Conservation (phyloP, 2,329 filamentous ascomycete genomes). For the Fusarium tricinctum region DNA sequence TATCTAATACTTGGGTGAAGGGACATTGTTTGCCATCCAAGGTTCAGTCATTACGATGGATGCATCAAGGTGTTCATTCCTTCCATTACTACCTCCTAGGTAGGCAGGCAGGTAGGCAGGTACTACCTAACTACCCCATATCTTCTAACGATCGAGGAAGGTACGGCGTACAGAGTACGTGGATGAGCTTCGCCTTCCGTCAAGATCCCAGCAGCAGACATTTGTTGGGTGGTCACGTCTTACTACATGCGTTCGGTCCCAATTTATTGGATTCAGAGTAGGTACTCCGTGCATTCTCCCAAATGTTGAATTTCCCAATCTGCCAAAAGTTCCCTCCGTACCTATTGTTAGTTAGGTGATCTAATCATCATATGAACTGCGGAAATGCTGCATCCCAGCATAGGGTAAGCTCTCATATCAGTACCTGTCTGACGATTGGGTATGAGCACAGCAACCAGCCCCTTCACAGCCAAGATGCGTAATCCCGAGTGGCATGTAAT, state of each 20-base stretch:
- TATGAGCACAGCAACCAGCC: not conserved
- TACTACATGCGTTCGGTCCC: not conserved
- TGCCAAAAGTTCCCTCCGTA: constrained; percentile 17
- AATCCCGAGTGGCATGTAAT: not conserved
- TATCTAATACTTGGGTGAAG: not conserved
- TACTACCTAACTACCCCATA: not conserved
- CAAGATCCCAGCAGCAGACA: not conserved
- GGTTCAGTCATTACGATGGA: too few relatives aligned
- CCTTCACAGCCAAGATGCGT: not conserved
- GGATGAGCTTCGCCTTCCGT: not conserved
- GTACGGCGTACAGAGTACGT: not conserved
- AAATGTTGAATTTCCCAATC: not conserved
- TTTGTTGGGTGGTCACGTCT: not conserved
- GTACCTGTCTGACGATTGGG: constrained; percentile 3
- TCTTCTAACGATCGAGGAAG: not conserved
- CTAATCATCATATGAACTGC: not conserved
- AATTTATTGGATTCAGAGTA: not conserved
- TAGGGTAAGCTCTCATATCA: not conserved
- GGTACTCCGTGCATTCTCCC: not conserved
- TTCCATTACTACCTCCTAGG: not conserved
- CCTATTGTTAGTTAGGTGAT: not conserved
- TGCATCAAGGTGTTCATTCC: not conserved
- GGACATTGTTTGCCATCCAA: not conserved
- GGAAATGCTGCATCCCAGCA: not conserved
- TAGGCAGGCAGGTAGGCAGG: too few relatives aligned